Evolutionary conservation across 2,329 filamentous ascomycete species (phyloP), one percentile per base, ranked within the genome.

Genomic region (Aspergillus thermomutatus): DNA sequence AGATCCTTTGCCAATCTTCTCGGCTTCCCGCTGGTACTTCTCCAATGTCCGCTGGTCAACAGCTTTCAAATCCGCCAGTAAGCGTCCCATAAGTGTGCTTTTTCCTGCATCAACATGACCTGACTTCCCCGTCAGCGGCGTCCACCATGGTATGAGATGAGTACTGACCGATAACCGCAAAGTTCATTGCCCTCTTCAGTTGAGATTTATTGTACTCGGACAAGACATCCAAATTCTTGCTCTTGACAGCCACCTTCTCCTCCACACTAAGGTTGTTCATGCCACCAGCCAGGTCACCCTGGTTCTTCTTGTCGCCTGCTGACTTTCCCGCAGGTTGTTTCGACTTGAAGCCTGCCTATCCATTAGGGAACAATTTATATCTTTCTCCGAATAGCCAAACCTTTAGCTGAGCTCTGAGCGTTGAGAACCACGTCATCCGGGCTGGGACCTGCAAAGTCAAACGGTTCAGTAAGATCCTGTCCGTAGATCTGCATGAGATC

Each of bases 101-200:
- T 99, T 99, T 52, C 94, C 94, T 52, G 95, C 93, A 73, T 99
- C 94, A 54, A 99, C 94, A 72, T 99, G 94, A 14, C 94, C 92
- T 91, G 27, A 26, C 47, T 11, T 3, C 34, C 10, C 70, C 55
- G 3, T 60, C 62, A 56, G 71, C 61, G 68, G 26, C 11, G 9
- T 27, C 43, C 27, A 19, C 55, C 4, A 19, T 23, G 51, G 25
- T 53, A 26, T 26, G 53, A 4, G 26, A 31, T 10, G 4, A 50
- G 49, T 5, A 66, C 86, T 66, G 79, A 92, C 90, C 92, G 65
- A 96, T 92, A 34, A 97, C 92, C 7, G 96, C 92, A 75, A 97
- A 96, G 70, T 91, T 96, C 45, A 90, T 88, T 53, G 86, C 88
- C 64, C 88, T 89, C 75, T 97, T 97, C 64, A 82, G 82, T 53